Percentiles rank a stretch among this genome's conserved stretches.
Conservation (phyloP, 106 monocot species). For the Dioscorea zingiberensis region DNA sequence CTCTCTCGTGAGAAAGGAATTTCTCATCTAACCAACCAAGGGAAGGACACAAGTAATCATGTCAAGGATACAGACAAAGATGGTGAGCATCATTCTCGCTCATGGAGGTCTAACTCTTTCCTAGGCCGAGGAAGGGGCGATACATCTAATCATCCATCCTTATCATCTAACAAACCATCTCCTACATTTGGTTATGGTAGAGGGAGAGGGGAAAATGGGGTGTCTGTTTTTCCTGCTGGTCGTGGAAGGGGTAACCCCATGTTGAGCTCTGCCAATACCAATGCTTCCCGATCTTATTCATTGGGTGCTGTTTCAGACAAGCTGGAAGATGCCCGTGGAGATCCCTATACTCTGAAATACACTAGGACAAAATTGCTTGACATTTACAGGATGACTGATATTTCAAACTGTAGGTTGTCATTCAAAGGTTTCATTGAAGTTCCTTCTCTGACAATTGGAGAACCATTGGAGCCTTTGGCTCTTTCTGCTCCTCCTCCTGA, state of each 20-base stretch:
- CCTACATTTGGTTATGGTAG: slow-evolving; percentile 52
- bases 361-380: slow-evolving; percentile 91
- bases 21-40: slow-evolving; percentile 21
- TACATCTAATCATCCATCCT: slow-evolving; percentile 20
- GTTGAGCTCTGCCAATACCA: slow-evolving; percentile 9
- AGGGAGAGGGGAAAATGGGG: slow-evolving; percentile 60
- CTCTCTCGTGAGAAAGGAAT: slow-evolving; percentile 42
- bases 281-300: slow-evolving; percentile 17
- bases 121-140: slow-evolving; percentile 64
- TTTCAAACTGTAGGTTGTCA: slow-evolving; percentile 28
- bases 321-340: slow-evolving; percentile 31
- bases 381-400: slow-evolving; percentile 68
- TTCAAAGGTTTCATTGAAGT: slow-evolving; percentile 50
- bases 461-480: slow-evolving; percentile 63
- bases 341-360: slow-evolving; percentile 45
- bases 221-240: slow-evolving; percentile 29
- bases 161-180: slow-evolving; percentile 31
- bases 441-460: slow-evolving; percentile 53
- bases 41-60: slow-evolving; percentile 36
- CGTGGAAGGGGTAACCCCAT: slow-evolving; percentile 40
- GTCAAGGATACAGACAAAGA: slow-evolving; percentile 76
- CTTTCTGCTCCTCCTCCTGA: slow-evolving; percentile 69
- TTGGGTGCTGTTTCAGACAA: slow-evolving; percentile 41
- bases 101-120: slow-evolving; percentile 63
- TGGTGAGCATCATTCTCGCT: slow-evolving; percentile 54